Evolutionary conservation across 78 protist genomes (phyloP).

Genomic region (Andalucia godoyi): DNA sequence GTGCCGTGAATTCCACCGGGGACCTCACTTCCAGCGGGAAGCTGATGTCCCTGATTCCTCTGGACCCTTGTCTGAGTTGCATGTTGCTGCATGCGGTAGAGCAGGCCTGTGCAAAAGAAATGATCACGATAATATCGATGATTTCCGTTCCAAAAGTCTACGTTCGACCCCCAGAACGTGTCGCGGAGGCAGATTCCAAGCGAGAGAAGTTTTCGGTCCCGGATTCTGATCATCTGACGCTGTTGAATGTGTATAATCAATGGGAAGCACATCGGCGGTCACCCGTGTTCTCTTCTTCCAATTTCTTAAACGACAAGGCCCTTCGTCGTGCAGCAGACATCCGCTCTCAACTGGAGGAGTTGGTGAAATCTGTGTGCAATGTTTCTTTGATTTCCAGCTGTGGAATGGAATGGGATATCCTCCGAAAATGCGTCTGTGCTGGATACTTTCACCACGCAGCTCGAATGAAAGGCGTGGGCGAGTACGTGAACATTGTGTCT

Average conservation of each 20-base stretch:
- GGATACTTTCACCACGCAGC: conserved; percentile 87
- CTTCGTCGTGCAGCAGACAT: conserved; percentile 71
- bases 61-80: conserved; percentile 91
- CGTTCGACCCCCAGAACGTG: conserved; percentile 78
- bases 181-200: conserved; percentile 61
- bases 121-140: conserved; percentile 73
- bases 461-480: conserved; percentile 66
- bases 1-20: conserved; percentile 89
- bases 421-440: conserved; percentile 68
- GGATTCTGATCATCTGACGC: conserved; percentile 93
- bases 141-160: conserved; percentile 80
- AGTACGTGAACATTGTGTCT: conserved; percentile 86
- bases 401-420: conserved; percentile 76
- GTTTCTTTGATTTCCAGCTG: conserved; percentile 2
- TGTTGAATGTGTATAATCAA: conserved; percentile 78
- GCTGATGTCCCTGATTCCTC: conserved; percentile 82
- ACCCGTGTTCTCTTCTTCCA: conserved; percentile 11
- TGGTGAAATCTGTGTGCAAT: conserved; percentile 46
- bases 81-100: conserved; percentile 51
- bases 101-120: conserved; percentile 45
- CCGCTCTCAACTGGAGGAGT: conserved; percentile 85
- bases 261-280: conserved; percentile 48
- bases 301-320: conserved; percentile 83
- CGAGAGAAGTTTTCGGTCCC: conserved; percentile 84
- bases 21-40: conserved; percentile 68